Conservation (phyloP, 345 rosid genomes). For the Cardamine chenopodiifolia region DNA sequence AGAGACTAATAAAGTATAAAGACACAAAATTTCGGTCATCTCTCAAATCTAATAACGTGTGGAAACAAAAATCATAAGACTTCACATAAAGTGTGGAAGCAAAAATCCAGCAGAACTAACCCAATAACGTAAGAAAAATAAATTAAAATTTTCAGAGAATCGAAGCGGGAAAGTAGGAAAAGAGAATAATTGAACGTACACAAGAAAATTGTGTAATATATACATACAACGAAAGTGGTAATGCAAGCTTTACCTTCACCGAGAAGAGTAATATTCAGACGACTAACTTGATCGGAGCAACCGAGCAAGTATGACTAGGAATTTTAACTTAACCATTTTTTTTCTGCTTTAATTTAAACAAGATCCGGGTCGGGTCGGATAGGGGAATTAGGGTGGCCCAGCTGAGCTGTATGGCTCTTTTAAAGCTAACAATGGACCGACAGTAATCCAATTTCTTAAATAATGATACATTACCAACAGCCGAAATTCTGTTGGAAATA, state of each 20-base stretch:
- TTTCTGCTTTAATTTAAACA: slow-evolving; percentile 19
- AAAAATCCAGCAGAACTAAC: not conserved
- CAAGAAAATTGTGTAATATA: not conserved
- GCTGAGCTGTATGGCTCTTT: not conserved
- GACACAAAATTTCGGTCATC: not conserved
- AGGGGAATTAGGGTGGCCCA: slow-evolving; percentile 8
- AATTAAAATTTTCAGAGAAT: not conserved
- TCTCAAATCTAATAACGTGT: not conserved
- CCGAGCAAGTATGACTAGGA: not conserved
- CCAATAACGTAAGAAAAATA: not conserved
- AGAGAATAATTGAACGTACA: not conserved
- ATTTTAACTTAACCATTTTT: no score
- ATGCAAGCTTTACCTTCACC: not conserved
- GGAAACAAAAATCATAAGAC: not conserved
- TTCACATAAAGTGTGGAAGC: not conserved
- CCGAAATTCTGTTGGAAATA: slow-evolving; percentile 1
- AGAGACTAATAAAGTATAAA: not conserved
- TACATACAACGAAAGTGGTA: not conserved
- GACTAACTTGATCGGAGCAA: not conserved
- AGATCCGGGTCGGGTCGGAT: slow-evolving; percentile 17
- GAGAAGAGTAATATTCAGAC: not conserved
- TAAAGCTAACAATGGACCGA: not conserved
- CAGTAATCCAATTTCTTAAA: not conserved
- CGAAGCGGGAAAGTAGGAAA: not conserved
- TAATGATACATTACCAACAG: not conserved